Evolutionary conservation across 2,329 filamentous ascomycete genomes (phyloP).

Genomic region (Fusarium azukiicola): DNA sequence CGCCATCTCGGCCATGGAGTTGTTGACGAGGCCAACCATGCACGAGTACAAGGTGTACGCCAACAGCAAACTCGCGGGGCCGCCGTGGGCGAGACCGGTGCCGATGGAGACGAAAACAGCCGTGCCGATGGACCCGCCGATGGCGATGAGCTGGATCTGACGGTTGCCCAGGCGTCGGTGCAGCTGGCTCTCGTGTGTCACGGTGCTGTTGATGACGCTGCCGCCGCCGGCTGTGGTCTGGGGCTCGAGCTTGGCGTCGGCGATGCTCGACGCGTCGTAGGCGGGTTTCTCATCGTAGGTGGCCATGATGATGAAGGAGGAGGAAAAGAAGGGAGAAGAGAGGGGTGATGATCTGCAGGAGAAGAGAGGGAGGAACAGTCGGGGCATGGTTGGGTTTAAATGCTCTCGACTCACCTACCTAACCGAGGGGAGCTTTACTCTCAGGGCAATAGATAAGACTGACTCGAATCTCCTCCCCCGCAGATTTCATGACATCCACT

Average conservation of each 20-base stretch:
- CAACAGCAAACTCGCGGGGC: slow-evolving; percentile 17
- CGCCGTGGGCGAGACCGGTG: slow-evolving; percentile 15
- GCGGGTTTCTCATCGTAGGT: slow-evolving; percentile 24
- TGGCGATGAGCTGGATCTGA: slow-evolving; percentile 29
- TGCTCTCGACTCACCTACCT: slow-evolving; percentile 2
- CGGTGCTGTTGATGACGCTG: background rate
- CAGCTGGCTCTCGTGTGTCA: slow-evolving; percentile 18
- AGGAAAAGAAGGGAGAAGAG: background rate
- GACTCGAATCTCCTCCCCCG: slow-evolving; percentile 9
- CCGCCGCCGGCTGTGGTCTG: background rate
- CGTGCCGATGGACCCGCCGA: slow-evolving; percentile 24
- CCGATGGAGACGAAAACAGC: slow-evolving; percentile 29
- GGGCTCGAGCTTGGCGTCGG: slow-evolving; percentile 14
- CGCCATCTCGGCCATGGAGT: slow-evolving; percentile 29
- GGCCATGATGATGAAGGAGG: slow-evolving; percentile 11
- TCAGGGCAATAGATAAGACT: background rate
- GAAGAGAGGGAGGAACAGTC: background rate
- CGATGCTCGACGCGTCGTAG: slow-evolving; percentile 13
- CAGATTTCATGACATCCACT: background rate
- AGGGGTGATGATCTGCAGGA: background rate
- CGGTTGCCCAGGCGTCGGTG: slow-evolving; percentile 26
- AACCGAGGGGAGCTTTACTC: background rate
- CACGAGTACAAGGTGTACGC: slow-evolving; percentile 22
- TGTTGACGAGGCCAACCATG: slow-evolving; percentile 28
- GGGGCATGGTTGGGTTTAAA: slow-evolving; percentile 19